Conservation (phyloP, 164 flowering plant genomes). For the Tetracentron sinense region DNA sequence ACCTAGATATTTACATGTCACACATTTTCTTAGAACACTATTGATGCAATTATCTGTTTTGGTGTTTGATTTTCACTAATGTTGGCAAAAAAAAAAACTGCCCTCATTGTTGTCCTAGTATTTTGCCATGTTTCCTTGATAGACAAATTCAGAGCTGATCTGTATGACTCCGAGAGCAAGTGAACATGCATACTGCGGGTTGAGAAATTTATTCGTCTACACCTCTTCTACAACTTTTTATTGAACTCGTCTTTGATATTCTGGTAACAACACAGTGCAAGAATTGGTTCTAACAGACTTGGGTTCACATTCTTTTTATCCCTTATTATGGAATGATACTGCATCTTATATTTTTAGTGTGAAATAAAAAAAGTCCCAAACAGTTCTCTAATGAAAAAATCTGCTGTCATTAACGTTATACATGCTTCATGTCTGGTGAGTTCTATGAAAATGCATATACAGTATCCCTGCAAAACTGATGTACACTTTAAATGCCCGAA, state of each 20-base stretch:
- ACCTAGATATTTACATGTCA: too few relatives aligned
- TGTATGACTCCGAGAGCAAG: constrained; percentile 55
- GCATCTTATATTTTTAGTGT: background rate
- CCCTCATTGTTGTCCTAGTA: background rate
- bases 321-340: constrained; percentile 3
- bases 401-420: background rate
- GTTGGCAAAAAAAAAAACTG: background rate
- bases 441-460: background rate
- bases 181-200: constrained; percentile 11
- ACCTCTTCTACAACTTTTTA: background rate
- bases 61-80: background rate
- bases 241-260: background rate
- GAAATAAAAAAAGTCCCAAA: constrained; percentile 4
- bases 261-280: background rate
- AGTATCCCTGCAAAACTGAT: too few relatives aligned
- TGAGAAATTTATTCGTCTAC: background rate
- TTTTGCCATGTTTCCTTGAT: constrained; percentile 28
- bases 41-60: too few relatives aligned
- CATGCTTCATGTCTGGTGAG: background rate
- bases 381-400: background rate
- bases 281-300: background rate
- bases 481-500: too few relatives aligned
- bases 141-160: constrained; percentile 35
- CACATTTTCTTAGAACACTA: too few relatives aligned
- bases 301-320: background rate